Base-by-base conservation (phyloP, 805 yeast genomes). In the Starmerella vaccinii region DNA sequence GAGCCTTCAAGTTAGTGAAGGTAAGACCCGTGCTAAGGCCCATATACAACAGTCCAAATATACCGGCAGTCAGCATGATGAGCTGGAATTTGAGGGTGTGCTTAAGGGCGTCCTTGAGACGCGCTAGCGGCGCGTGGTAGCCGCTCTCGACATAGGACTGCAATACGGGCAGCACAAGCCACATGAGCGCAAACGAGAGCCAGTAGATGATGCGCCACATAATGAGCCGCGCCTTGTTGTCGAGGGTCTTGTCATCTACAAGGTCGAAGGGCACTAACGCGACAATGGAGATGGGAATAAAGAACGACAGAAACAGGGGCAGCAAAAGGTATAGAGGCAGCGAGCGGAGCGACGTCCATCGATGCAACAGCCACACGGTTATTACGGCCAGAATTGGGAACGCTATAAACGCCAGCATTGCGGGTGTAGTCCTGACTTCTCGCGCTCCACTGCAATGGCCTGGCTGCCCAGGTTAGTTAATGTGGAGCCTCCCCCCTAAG, bases 191-290 rank as follows among this genome's bases (percentile, higher is more conserved):
- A 59, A 85, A 86, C 0, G 94, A 83, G 9, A 76, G 67, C 95
- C 95, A 86, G 64, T 86, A 86, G 48, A 82, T 79, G 43, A 77
- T 60, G 58, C 82, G 75, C 95, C 95, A 86, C 35, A 82, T 61
- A 4, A 71, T 61, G n/a, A 78, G 67, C 5, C 82, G 71, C 9
- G 71, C 70, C 1, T 61, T 50, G 48, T 68, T 69, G n/a, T 76
- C 73, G 39, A 83, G 62, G 10, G 68, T 59, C 21, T 66, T 65
- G 22, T 71, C 64, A 10, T 83, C 76, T 21, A 82, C 74, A 42
- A 84, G 73, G 65, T 86, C 95, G 27, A 82, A 72, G 0, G 95
- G 95, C 19, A 85, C 71, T 6, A 86, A 69, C 45, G 81, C 79
- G 1, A 84, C 77, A 44, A 82, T 82, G 7, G 90, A 82, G 21